Base-by-base conservation (phyloP, 2,329 filamentous ascomycete genomes). In the Verticillium zaregamsianum region DNA sequence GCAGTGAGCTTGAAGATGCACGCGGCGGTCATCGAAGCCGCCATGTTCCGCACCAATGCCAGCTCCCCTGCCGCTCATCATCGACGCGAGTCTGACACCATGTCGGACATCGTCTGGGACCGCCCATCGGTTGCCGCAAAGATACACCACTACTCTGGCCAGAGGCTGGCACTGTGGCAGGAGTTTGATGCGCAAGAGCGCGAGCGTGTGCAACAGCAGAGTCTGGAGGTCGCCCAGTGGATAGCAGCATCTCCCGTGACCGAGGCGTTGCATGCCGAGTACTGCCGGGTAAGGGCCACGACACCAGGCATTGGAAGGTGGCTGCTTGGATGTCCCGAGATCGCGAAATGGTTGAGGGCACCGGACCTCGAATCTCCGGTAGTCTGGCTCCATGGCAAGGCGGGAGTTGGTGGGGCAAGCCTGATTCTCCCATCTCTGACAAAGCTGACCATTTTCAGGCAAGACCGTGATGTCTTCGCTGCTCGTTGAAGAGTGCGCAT, bases 401-500 rank as follows among this genome's bases (percentile, higher is more conserved):
- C 68, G n/a, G 74, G 74, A 11, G 62, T 67, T 67, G 76, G 77
- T 63, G 59, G 17, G 20, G n/a, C 49, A 3, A 12, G 0, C 14
- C 12, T 40, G 14, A 40, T 40, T 12, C 6, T 40, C 12, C 14
- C 37, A 7, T 15, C 6, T 40, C 12, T n/a, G 12, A 17, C 37
- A 7, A 15, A 40, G 37, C 37, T 40, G 15, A 40, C 37, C 14
- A 7, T 40, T 15, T 2, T 17, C 54, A 78, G 77, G 77, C 2
- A 81, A 81, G 68, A 76, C 77, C 0, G 66, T 79, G 8, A 69
- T 81, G 20, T 70, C 78, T 1, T 79, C 78, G 0, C 59, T 70
- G 1, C 68, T 79, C 17, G 65, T 80, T 5, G 71, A 79, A 33
- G 62, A 73, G 25, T 70, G 70, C 55, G 54, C 40, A 5, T 32